Base-by-base conservation (phyloP, 257 asterid species). In the Petrea volubilis region DNA sequence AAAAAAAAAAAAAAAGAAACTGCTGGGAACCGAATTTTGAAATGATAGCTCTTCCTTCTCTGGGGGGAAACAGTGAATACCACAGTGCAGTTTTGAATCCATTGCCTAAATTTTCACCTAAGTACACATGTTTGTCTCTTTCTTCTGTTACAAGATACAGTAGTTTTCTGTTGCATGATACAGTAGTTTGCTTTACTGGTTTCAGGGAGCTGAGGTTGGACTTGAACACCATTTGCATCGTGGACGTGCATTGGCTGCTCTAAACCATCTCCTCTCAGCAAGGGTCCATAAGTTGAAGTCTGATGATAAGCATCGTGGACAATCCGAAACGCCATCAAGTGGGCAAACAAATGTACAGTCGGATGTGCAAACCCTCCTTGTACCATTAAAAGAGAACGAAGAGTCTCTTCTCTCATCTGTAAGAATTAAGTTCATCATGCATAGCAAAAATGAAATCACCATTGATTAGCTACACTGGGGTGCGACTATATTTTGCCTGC, bases 181-280 rank as follows among this genome's bases (percentile, higher is more conserved):
- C 36, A 60, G 61, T 47, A 34, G 60, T 67, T 74, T 50, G 31
- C 79, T 76, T 60, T 49, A 18, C 60, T 80, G 76, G 61, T 68
- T 77, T 61, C 86, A 93, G 99, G 98, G 86, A 84, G 80, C 92
- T 82, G 92, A 86, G 67, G 85, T 77, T 24, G 99, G 98, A 57
- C 82, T 95, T 72, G 98, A 95, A 81, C 97, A 91, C 81, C 89
- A 95, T 81, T 82, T 95, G 83, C 98, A 91, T 81, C 98, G 99
- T 75, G 99, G 99, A 29, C 98, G 95, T 80, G 96, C 99, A 68
- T 77, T 95, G 75, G 97, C 95, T 34, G 96, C 98, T 77, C 83
- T 90, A 43, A 81, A 80, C 76, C 83, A 88, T 73, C 82, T 95
- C 51, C 92, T 95, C 68, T 78, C 87, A 55, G 87, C 85, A 61